Percentiles rank a stretch among this genome's conserved stretches.
These are phyloP conservation scores for Phyllostachys edulis DNA, from an alignment of 176 grass and related monocot genomes.

Conservation along the genomic window DNA sequence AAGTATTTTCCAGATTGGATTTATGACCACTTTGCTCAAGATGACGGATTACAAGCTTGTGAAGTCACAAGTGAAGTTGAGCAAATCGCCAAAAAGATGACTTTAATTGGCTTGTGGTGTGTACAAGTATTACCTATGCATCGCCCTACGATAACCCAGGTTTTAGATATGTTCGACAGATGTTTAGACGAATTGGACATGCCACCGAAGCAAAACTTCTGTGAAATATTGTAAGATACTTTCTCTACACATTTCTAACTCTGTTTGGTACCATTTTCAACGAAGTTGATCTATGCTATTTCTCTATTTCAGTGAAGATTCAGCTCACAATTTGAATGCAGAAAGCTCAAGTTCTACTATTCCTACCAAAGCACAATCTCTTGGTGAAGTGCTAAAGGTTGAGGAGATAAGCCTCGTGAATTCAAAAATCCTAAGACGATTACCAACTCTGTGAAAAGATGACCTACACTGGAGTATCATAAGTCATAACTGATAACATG, in stretches of 20 bases:
- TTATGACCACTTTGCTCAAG: slow-evolving; percentile 42
- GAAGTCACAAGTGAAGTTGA: slow-evolving; percentile 31
- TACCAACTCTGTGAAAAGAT: not conserved
- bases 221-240: slow-evolving; percentile 17
- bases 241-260: not conserved
- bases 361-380: not conserved
- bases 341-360: not conserved
- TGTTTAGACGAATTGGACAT: slow-evolving; percentile 34
- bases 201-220: slow-evolving; percentile 38
- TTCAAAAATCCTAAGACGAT: not conserved
- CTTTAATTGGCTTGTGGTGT: slow-evolving; percentile 53
- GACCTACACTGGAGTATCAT: not conserved
- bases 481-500: not conserved
- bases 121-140: slow-evolving; percentile 35
- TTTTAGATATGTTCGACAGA: slow-evolving; percentile 54
- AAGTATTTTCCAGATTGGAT: slow-evolving; percentile 59
- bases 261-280: not conserved
- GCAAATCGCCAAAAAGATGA: slow-evolving; percentile 45
- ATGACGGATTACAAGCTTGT: not conserved
- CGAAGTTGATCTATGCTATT: not conserved
- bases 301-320: slow-evolving; percentile 4
- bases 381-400: slow-evolving; percentile 1
- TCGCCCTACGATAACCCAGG: slow-evolving; percentile 45
- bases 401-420: not conserved
- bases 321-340: not conserved